A percentile compares a stretch with the other conserved stretches of the same genome.
phyloP scores from a whole-genome alignment of 2,329 filamentous ascomycete genomes.

The Parafenestella ontariensis region DNA sequence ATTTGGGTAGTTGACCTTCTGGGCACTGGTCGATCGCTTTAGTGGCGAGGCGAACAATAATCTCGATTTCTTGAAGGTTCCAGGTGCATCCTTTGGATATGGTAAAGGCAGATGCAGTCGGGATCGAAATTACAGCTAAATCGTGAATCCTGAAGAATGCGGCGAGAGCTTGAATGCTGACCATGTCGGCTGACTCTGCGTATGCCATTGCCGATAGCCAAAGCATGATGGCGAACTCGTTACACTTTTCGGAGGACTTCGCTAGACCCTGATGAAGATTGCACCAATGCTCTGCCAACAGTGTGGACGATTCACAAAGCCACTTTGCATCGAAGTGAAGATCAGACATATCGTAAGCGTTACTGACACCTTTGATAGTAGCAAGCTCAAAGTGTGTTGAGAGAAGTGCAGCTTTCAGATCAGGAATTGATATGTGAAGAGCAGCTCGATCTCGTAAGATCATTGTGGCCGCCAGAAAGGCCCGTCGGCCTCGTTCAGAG shows the following conservation, averaged over 20 bases:
- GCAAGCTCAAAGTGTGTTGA: conserved; percentile 10
- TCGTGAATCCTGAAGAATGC: conserved; percentile 24
- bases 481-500: conserved; percentile 15
- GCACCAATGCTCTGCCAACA: conserved; percentile 29
- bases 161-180: conserved; percentile 28
- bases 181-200: conserved; percentile 26
- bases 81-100: conserved; percentile 18
- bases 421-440: conserved; percentile 12
- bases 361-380: conserved; percentile 5
- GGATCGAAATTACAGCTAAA: conserved; percentile 13
- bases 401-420: conserved; percentile 8
- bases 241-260: not conserved
- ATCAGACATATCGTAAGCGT: not conserved
- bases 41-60: not conserved
- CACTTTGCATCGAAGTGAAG: conserved; percentile 33
- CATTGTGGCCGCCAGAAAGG: conserved; percentile 23
- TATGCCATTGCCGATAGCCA: conserved; percentile 40
- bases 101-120: conserved; percentile 3
- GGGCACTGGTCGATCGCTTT: conserved; percentile 13
- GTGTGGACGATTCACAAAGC: conserved; percentile 15
- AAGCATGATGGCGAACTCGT: conserved; percentile 29
- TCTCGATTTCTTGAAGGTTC: not conserved
- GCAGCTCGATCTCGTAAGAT: conserved; percentile 17
- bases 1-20: conserved; percentile 21
- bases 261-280: conserved; percentile 24